Evolutionary conservation across 805 yeast genomes (phyloP).

Genomic region (Henningerozyma blattae): DNA sequence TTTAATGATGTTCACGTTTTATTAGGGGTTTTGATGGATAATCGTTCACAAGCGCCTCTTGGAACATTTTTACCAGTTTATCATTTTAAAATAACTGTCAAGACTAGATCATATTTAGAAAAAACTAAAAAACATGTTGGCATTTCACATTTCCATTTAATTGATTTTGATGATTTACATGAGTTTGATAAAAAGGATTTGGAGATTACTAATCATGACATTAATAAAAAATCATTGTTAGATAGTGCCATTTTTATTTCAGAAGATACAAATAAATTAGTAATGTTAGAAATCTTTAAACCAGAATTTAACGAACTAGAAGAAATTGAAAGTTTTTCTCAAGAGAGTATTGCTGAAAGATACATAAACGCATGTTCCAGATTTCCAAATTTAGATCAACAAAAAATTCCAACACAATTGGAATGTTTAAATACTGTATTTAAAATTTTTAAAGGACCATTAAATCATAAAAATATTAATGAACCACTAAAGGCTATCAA

Average conservation of each 20-base stretch:
- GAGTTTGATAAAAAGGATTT: slow-evolving; percentile 21
- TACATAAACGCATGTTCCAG: slow-evolving; percentile 28
- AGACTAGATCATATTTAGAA: slow-evolving; percentile 18
- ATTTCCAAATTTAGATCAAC: slow-evolving; percentile 16
- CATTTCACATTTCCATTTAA: slow-evolving; percentile 23
- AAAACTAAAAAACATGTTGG: slow-evolving; percentile 19
- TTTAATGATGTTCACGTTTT: slow-evolving; percentile 22
- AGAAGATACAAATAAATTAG: slow-evolving; percentile 31
- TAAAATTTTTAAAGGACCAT: slow-evolving; percentile 58
- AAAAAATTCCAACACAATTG: slow-evolving; percentile 36
- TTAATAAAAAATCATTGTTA: slow-evolving; percentile 24
- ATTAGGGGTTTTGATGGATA: slow-evolving; percentile 14
- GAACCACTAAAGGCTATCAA: slow-evolving; percentile 45
- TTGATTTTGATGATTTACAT: slow-evolving; percentile 18
- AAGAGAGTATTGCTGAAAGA: slow-evolving; percentile 39
- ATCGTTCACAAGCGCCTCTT: not conserved
- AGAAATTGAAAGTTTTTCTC: slow-evolving; percentile 37
- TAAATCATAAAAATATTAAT: slow-evolving; percentile 29
- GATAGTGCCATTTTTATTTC: slow-evolving; percentile 40
- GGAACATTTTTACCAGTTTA: slow-evolving; percentile 12
- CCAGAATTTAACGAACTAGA: slow-evolving; percentile 35
- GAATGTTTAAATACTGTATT: slow-evolving; percentile 50
- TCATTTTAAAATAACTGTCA: slow-evolving; percentile 27
- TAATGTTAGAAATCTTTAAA: slow-evolving; percentile 41
- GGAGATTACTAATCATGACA: slow-evolving; percentile 5